Base-by-base conservation (phyloP, 1,139 yeast species). In the Torulaspora pretoriensis region DNA sequence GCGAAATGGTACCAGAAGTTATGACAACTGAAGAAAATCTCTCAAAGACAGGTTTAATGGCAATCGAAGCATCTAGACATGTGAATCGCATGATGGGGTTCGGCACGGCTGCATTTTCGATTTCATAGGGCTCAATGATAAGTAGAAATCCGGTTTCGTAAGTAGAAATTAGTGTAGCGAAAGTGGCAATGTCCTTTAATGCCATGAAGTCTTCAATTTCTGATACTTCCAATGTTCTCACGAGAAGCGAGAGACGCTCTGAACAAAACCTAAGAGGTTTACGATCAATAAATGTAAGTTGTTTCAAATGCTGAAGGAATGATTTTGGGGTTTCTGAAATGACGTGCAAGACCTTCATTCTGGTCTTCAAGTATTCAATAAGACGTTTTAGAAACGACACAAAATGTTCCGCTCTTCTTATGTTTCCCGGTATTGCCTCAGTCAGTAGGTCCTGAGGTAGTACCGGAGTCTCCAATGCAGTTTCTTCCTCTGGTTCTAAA, bases 1-100 rank as follows among this genome's bases (percentile, higher is more conserved):
- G 99, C 0, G 98, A 92, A 37, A 92, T 90, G 10, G 99, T 92
- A 56, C 99, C 99, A 1, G 96, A 87, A 0, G 99, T 92, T 50
- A 92, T 92, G 49, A 92, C 84, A 10, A 92, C 96, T 0, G 97
- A 84, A n/a, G 88, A 81, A 61, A 92, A 92, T 50, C 92, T 74
- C 42, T 92, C 97, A 71, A 92, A 92, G 0, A 92, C 92, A 0
- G 99, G 98, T 62, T 89, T 92, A 54, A 92, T 92, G 3, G 98
- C 98, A 55, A 94, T 94, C 0, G 97, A 89, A 0, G 98, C 98
- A 69, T 92, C 99, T 41, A 94, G 72, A 69, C 99, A 92, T 0
- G 97, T 83, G 61, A 92, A 89, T 61, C 94, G 83, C 57, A 94
- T 69, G n/a, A 92, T 85, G 1, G 99, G 99, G 62, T 92, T 94